Conservation (phyloP, 768 basidiomycete genomes). For the Russula sp. region DNA sequence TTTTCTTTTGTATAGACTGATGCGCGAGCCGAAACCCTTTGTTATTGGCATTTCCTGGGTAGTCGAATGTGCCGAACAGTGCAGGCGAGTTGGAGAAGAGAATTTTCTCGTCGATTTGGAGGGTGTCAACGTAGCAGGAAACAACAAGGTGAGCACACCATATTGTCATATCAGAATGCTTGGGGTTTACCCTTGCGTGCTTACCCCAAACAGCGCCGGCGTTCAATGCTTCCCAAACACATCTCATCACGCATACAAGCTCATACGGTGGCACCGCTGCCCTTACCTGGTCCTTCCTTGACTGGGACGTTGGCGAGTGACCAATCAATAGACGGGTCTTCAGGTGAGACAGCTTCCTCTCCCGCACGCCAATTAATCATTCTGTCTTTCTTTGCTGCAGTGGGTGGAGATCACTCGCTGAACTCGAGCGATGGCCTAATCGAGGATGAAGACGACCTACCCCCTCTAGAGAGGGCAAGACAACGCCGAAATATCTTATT, state of each 20-base stretch:
- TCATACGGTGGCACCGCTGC: neutral
- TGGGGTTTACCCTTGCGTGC: neutral
- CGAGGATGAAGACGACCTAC: constrained; percentile 48
- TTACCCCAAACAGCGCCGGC: constrained; percentile 47
- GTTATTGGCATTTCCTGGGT: constrained; percentile 89
- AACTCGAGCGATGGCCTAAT: constrained; percentile 17
- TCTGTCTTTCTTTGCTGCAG: neutral
- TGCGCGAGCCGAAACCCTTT: constrained; percentile 60
- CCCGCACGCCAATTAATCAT: neutral
- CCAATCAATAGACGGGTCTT: constrained; percentile 19
- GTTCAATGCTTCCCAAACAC: constrained; percentile 63
- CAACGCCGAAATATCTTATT: constrained; percentile 38
- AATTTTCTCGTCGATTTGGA: constrained; percentile 60
- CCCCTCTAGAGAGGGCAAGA: constrained; percentile 63
- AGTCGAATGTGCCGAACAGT: constrained; percentile 74
- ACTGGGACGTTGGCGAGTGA: constrained; percentile 12
- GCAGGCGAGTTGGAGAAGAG: constrained; percentile 53
- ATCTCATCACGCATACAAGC: constrained; percentile 25
- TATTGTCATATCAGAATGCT: neutral
- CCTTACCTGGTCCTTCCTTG: constrained; percentile 5
- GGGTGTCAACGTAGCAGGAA: constrained; percentile 47
- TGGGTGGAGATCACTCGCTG: constrained; percentile 11
- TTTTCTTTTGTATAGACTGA: constrained; percentile 33
- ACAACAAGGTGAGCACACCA: constrained; percentile 45
- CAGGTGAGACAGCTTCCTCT: neutral